Evolutionary conservation across 768 basidiomycete species (phyloP), one percentile per base, ranked within the genome.

Genomic region (Russula abietina): DNA sequence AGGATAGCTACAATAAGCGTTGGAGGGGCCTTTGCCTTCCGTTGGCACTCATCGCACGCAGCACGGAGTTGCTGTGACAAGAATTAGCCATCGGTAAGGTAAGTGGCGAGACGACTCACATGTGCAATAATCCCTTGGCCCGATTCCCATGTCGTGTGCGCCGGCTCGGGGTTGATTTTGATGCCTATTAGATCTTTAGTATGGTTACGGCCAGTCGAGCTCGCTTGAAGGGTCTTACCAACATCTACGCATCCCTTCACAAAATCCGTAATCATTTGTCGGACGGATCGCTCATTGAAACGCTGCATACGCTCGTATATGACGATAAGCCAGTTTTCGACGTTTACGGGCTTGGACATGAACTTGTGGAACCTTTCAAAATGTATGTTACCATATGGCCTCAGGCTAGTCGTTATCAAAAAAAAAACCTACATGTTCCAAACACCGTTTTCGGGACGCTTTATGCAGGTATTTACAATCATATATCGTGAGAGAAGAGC

Each of bases 351-450:
- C 55, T 75, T 75, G 73, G 76, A 88, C 73, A 92, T 89, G 28
- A 78, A 76, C 65, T 86, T 88, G 67, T 89, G 86, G 3, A 88
- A 77, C 85, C 87, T 88, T 28, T 48, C 22, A 36, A 52, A 19
- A 36, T 2, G 36, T 8, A n/a, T 12, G 16, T 59, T 19, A 38
- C 10, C 22, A 12, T 14, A n/a, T 17, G n/a, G 26, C 26, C 39
- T 6, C 16, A 32, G n/a, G 10, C 1, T 2, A 39, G 14, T n/a
- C 8, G 2, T 12, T n/a, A 32, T n/a, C 14, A 51, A n/a, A 51
- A n/a, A 52, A n/a, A 19, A 11, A 11, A 75, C 75, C 52, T 55
- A 84, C 90, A 91, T 88, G 59, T 91, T 92, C 89, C 89, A 92
- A 0, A 81, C 72, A 4, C 90, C 89, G 54, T 89, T 82, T 6